Base-by-base conservation (phyloP, 108 stramenopile genomes). In the Skeletonema tropicum region DNA sequence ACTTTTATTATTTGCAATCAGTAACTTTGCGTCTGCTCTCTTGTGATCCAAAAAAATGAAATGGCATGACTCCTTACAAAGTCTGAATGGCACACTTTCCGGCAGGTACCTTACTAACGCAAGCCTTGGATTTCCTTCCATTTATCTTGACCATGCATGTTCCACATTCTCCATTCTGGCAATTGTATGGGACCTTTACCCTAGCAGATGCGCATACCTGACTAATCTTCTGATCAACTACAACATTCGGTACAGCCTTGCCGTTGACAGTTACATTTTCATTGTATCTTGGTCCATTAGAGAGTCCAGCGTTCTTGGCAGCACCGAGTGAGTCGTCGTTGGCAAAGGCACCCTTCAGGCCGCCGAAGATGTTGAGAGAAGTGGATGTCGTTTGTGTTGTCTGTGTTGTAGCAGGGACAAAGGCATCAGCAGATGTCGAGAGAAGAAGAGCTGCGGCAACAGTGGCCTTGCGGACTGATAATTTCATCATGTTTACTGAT, bases 91-190 rank as follows among this genome's bases (percentile, higher is more conserved):
- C 66, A 45, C 86, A 87, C 71, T 88, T 91, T 68, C 90, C 92
- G 23, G 70, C 35, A 6, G 84, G 82, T 13, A 93, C 75, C 39
- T 77, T 69, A 7, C 78, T 85, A 39, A 90, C 88, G 75, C 92
- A 93, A 21, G 92, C 94, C 83, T 88, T 90, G 13, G 87, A 88
- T 68, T 93, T 89, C 62, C 80, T 74, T 36, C 94, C 94, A 68
- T 95, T 95, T 66, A 95, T 79, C 38, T 76, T 89, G 10, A 93
- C 88, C 70, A 85, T 87, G 46, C 83, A 87, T 17, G 85, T 88
- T 38, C 90, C 94, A 70, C 94, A 95, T 45, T 95, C 94, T 23
- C 94, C 94, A 52, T 93, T 88, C 64, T 91, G 87, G 69, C 94
- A 95, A 45, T 93, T 90, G 75, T 93, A 93, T 17, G 88, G 85